phyloP scores from a whole-genome alignment of 106 monocot species.

The Apostasia shenzhenica region DNA sequence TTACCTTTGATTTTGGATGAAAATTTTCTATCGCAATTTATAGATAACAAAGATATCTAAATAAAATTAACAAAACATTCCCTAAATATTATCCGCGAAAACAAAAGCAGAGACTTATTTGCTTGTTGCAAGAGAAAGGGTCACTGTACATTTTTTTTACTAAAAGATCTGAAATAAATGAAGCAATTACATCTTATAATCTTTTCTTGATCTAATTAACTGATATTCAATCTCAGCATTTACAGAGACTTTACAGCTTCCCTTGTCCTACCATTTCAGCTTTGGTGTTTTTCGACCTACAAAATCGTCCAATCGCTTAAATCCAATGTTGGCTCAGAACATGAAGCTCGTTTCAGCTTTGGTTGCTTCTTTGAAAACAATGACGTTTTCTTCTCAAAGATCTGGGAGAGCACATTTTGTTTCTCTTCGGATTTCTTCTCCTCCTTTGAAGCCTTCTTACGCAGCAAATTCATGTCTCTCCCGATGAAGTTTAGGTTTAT shows the following conservation, averaged over 20 bases:
- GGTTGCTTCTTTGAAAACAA: constrained; percentile 52
- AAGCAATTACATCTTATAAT: no score
- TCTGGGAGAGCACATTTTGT: constrained; percentile 34
- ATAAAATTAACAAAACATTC: no score
- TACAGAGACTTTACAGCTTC: background rate
- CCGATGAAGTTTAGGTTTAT: constrained; percentile 44
- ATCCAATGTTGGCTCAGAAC: constrained; percentile 15
- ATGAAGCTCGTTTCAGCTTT: constrained; percentile 15
- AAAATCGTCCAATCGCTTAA: constrained; percentile 45
- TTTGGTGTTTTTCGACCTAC: background rate
- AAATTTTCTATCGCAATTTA: no score
- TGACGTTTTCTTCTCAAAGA: constrained; percentile 55
- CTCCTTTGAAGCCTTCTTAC: constrained; percentile 31
- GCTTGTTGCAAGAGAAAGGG: no score
- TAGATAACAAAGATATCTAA: no score
- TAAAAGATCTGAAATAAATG: background rate
- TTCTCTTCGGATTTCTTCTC: constrained; percentile 55
- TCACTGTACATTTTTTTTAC: no score
- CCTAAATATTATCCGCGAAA: no score
- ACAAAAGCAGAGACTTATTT: no score
- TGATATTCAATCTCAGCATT: background rate
- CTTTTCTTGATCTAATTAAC: background rate
- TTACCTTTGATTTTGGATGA: no score
- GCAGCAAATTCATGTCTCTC: constrained; percentile 35
- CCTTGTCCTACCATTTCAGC: background rate